These are phyloP conservation scores for Sporobolomyces roseus DNA, from an alignment of 768 basidiomycete genomes.

Conservation along the genomic window DNA sequence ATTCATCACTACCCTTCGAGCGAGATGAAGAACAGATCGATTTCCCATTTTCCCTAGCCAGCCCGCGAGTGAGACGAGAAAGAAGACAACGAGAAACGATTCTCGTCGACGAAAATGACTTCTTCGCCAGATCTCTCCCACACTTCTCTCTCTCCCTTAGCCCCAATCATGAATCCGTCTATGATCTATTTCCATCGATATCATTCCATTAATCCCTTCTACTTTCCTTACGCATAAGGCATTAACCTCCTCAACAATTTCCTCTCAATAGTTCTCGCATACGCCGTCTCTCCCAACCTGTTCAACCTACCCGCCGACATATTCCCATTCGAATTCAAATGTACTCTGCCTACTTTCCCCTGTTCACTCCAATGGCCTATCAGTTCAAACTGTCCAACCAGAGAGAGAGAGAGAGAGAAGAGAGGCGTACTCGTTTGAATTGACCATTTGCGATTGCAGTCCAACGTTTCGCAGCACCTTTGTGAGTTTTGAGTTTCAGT, in stretches of 20 bases:
- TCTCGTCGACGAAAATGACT: too few relatives aligned
- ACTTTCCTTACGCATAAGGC: constrained; percentile 42
- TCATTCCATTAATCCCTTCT: too few relatives aligned
- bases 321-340: constrained; percentile 42
- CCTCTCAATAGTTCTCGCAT: constrained; percentile 44
- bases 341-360: constrained; percentile 30
- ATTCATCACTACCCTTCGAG: too few relatives aligned
- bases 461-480: constrained; percentile 50
- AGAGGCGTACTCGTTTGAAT: constrained; percentile 47
- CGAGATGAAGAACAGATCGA: too few relatives aligned
- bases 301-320: constrained; percentile 48
- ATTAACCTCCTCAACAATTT: constrained; percentile 44
- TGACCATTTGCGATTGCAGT: constrained; percentile 46
- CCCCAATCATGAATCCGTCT: too few relatives aligned
- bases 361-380: neutral
- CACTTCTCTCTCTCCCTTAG: too few relatives aligned
- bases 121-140: too few relatives aligned
- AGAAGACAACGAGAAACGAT: too few relatives aligned
- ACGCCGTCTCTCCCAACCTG: constrained; percentile 47
- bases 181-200: neutral
- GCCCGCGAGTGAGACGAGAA: too few relatives aligned
- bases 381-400: neutral
- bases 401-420: neutral
- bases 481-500: constrained; percentile 50
- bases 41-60: too few relatives aligned